Base-by-base conservation (phyloP, 2,329 filamentous ascomycete species). In the Dactylonectria macrodidyma region DNA sequence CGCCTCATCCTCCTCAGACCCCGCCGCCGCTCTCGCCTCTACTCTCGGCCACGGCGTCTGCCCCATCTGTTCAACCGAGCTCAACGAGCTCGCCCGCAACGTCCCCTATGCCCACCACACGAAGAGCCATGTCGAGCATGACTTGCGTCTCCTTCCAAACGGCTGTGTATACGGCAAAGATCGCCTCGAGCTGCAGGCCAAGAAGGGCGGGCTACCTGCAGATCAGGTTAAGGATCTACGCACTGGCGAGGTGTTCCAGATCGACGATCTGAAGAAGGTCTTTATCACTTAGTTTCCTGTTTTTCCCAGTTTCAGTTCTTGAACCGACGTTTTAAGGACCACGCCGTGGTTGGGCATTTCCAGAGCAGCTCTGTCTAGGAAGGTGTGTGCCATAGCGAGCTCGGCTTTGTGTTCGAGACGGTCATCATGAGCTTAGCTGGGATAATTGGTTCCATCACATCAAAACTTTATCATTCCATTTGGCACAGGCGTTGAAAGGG, bases 61-160 rank as follows among this genome's bases (percentile, higher is more conserved):
- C 76, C 96, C 96, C 3, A 98, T 99, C 77, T 99, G 96, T 84
- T 96, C 93, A 55, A 96, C 93, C 1, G 96, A 99, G 82, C 89
- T 99, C 63, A 98, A 98, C 80, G 93, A 95, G 76, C 88, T 99
- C 38, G 95, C 96, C 2, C 87, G 92, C 59, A 91, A 92, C 74
- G 93, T 99, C 51, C 96, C 96, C 1, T 98, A 98, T 76, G 96
- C 96, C 3, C 93, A 97, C 77, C 96, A 99, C 80, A 95, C 93
- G 34, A 97, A 97, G 85, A 97, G 94, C 78, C 93, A 94, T 69
- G 94, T 98, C 34, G 95, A 97, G 78, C 90, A 90, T 52, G 95
- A 98, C 78, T 88, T 96, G 1, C 88, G 97, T 22, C 88, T 98
- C 50, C 82, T 99, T 63, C 96, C 96, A 26, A 98, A 97, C 79